Conservation (phyloP, 805 yeast species). For the Priceomyces haplophilus region DNA sequence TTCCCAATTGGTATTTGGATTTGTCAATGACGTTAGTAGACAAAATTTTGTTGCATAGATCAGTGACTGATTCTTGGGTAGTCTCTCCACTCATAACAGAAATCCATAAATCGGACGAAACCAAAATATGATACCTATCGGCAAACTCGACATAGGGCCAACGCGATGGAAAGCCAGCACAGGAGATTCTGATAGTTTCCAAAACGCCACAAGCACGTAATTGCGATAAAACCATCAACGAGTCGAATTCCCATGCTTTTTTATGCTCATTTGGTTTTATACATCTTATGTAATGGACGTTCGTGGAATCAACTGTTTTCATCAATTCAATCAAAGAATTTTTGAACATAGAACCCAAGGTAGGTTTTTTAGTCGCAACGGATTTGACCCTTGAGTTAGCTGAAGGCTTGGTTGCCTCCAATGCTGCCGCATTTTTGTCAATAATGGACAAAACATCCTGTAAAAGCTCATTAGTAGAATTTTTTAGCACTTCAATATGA, state of each 20-base stretch:
- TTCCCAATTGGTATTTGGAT: conserved; percentile 81
- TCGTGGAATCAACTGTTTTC: conserved; percentile 89
- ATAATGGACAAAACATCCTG: conserved; percentile 60
- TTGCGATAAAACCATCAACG: conserved; percentile 91
- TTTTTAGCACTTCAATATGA: conserved; percentile 77
- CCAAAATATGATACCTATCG: conserved; percentile 78
- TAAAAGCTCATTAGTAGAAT: conserved; percentile 64
- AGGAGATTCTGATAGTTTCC: conserved; percentile 92
- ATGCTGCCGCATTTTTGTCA: conserved; percentile 55
- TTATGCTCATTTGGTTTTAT: conserved; percentile 94
- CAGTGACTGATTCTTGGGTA: conserved; percentile 54
- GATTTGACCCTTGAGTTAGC: conserved; percentile 33
- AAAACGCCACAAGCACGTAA: conserved; percentile 97
- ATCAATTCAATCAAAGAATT: conserved; percentile 87
- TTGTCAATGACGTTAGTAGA: conserved; percentile 60
- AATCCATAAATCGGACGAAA: conserved; percentile 68
- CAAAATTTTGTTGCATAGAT: conserved; percentile 68
- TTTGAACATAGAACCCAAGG: conserved; percentile 92
- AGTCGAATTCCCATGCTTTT: conserved; percentile 93
- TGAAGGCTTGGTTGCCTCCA: conserved; percentile 37
- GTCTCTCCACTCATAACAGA: conserved; percentile 51
- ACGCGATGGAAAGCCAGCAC: conserved; percentile 97
- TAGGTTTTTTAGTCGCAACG: conserved; percentile 71
- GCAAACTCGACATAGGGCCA: conserved; percentile 95
- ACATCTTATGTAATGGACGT: conserved; percentile 95